These are phyloP conservation scores for Phytophthora colocasiae DNA, from an alignment of 352 stramenopile species.

Conservation along the genomic window DNA sequence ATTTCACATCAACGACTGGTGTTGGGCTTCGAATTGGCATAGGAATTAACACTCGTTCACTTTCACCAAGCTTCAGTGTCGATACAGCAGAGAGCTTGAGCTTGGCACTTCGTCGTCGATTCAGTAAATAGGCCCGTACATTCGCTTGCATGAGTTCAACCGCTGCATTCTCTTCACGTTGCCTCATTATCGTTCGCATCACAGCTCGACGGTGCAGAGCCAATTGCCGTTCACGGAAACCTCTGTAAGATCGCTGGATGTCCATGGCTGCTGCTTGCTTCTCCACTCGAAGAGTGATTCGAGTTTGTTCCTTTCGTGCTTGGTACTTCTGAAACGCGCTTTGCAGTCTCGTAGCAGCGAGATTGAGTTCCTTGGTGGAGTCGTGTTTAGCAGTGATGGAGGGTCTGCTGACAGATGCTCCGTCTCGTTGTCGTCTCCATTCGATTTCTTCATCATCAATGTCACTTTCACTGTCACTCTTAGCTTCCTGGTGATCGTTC, in stretches of 20 bases:
- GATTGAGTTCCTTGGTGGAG: constrained; percentile 56
- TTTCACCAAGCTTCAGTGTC: constrained; percentile 18
- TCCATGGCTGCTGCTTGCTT: constrained; percentile 62
- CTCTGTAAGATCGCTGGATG: constrained; percentile 74
- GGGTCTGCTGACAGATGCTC: constrained; percentile 19
- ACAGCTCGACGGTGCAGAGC: constrained; percentile 64
- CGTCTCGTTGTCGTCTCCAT: constrained; percentile 46
- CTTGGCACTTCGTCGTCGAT: constrained; percentile 40
- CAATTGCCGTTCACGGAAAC: constrained; percentile 58
- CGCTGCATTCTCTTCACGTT: constrained; percentile 56
- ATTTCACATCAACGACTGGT: constrained; percentile 5
- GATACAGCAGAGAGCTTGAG: constrained; percentile 10
- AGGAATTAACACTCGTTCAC: constrained; percentile 4
- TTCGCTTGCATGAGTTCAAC: constrained; percentile 74
- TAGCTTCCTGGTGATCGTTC: constrained; percentile 5
- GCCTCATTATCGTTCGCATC: constrained; percentile 51
- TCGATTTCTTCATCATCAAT: constrained; percentile 46
- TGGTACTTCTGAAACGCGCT: constrained; percentile 68
- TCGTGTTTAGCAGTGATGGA: constrained; percentile 30
- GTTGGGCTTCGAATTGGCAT: constrained; percentile 2
- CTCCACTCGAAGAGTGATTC: constrained; percentile 47
- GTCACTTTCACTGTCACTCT: constrained; percentile 22
- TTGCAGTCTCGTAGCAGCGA: constrained; percentile 59
- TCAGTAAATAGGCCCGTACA: constrained; percentile 67
- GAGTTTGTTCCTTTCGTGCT: constrained; percentile 59